phyloP scores from a whole-genome alignment of 2,329 filamentous ascomycete species.

The Emmonsiellopsis sp. region DNA sequence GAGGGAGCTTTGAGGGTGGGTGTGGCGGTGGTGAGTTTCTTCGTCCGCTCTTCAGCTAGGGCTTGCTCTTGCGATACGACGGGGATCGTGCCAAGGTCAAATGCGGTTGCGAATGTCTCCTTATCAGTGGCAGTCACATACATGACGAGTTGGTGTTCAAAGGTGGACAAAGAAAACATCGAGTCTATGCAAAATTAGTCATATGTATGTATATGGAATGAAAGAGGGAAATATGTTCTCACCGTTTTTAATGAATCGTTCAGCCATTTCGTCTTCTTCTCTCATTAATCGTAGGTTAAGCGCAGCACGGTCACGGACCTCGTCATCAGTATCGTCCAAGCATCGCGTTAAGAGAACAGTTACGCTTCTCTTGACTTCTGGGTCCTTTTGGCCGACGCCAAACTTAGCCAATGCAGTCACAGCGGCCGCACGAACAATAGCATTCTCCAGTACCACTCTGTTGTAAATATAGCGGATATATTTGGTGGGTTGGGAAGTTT shows the following conservation, averaged over 20 bases:
- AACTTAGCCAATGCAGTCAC: conserved; percentile 96
- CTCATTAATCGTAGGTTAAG: conserved; percentile 87
- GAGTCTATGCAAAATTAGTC: conserved; percentile 52
- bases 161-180: conserved; percentile 88
- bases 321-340: conserved; percentile 93
- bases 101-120: conserved; percentile 71
- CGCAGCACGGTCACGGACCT: conserved; percentile 90
- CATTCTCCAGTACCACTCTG: conserved; percentile 92
- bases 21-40: conserved; percentile 89
- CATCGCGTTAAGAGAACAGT: conserved; percentile 86
- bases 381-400: conserved; percentile 90
- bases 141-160: conserved; percentile 95
- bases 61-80: conserved; percentile 94
- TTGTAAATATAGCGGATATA: conserved; percentile 99
- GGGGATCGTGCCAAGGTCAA: conserved; percentile 84
- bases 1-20: conserved; percentile 92
- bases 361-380: conserved; percentile 93
- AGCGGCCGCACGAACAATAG: conserved; percentile 86
- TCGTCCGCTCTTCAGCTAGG: conserved; percentile 88
- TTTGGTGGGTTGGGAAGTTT: conserved; percentile 91
- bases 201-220: neutral
- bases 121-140: conserved; percentile 93
- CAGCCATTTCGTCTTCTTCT: conserved; percentile 78
- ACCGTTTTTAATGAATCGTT: conserved; percentile 89
- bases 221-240: conserved; percentile 21